phyloP scores from a whole-genome alignment of 2,329 filamentous ascomycete species.

The Lojkania enalia region DNA sequence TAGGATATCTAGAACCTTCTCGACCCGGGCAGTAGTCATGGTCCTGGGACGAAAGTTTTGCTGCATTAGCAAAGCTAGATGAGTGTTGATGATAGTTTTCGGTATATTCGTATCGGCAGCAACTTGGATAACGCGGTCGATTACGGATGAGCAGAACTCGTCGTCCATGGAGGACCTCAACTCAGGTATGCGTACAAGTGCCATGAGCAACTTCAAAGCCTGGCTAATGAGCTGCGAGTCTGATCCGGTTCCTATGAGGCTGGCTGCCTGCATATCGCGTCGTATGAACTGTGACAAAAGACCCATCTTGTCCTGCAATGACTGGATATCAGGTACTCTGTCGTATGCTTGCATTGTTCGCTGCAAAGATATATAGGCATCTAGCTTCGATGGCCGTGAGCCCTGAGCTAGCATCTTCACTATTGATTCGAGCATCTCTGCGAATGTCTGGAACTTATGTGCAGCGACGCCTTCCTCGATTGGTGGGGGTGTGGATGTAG shows the following conservation, averaged over 20 bases:
- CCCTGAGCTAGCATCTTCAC: constrained; percentile 77
- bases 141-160: constrained; percentile 77
- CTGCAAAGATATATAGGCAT: constrained; percentile 83
- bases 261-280: constrained; percentile 72
- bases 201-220: constrained; percentile 75
- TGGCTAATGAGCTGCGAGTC: constrained; percentile 76
- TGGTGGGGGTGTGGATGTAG: constrained; percentile 38
- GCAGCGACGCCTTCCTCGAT: constrained; percentile 46
- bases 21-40: constrained; percentile 72
- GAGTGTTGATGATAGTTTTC: constrained; percentile 76
- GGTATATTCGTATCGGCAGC: constrained; percentile 70
- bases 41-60: constrained; percentile 77
- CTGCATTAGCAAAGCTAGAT: constrained; percentile 78
- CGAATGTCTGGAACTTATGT: constrained; percentile 63
- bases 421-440: constrained; percentile 82
- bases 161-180: constrained; percentile 71
- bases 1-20: constrained; percentile 70
- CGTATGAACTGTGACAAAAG: constrained; percentile 80
- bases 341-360: constrained; percentile 79
- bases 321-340: constrained; percentile 63
- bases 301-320: constrained; percentile 69
- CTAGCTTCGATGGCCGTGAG: constrained; percentile 72
- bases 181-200: constrained; percentile 74
- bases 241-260: constrained; percentile 55
- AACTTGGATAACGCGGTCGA: constrained; percentile 77